Evolutionary conservation across 768 basidiomycete species (phyloP), one percentile per base, ranked within the genome.

Genomic region (Termitomyces bulborhizus): DNA sequence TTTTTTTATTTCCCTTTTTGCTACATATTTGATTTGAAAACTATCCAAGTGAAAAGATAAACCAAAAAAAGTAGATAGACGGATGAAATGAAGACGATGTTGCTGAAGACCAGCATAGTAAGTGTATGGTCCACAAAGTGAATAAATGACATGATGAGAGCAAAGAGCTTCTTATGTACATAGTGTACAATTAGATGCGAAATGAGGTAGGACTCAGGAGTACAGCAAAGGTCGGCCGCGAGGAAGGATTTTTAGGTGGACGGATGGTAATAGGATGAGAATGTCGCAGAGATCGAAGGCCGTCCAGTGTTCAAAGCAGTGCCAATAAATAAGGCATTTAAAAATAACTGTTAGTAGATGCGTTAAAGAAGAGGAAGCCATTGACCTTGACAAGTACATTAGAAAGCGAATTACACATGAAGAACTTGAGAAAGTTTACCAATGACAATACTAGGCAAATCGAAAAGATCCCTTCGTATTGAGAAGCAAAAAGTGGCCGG

Each of bases 401-500:
- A 62, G 60, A 26, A 24, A 7, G 32, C 27, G 8, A 21, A 39
- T 21, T 21, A 37, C 29, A 12, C 55, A 53, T 21, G 12, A 41
- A 48, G 32, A 15, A 24, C 26, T 21, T 54, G 3, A 13, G 3
- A 13, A 37, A 42, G 65, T 84, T 44, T 60, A 89, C 91, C 91
- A 58, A 94, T 92, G 48, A 94, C 88, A 57, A 93, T 80, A 68
- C 88, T 91, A 9, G 92, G 92, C 48, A 94, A 73, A 74, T 93
- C 92, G 62, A 94, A 94, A 26, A 96, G 75, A 66, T 98, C 96
- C 60, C 96, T 76, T 63, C 93, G 82, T 67, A 99, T 93, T 53
- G 93, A 93, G 68, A 97, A 97, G 69, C 95, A 97, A 71, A 96
- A 96, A 21, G 96, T 90, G 47, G 93, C 87, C 43, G 92, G 90